phyloP scores from a whole-genome alignment of 257 asterid species.

The Ligustrum vulgare region DNA sequence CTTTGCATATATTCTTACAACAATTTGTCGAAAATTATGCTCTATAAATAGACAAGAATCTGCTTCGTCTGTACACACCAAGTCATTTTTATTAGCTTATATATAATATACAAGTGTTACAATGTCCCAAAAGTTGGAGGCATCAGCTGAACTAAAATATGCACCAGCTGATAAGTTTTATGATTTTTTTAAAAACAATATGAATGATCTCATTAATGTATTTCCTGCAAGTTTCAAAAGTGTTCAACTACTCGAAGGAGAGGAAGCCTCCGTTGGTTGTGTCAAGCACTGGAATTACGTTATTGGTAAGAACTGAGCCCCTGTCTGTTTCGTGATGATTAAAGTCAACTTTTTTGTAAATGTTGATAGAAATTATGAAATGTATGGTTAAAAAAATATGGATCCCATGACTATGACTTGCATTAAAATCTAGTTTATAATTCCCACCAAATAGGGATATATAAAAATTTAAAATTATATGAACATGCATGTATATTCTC shows the following conservation, averaged over 20 bases:
- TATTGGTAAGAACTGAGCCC: conserved; percentile 21
- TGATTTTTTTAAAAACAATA: conserved; percentile 22
- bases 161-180: conserved; percentile 27
- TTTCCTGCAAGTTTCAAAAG: conserved; percentile 27
- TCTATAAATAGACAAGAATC: background rate
- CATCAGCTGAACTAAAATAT: background rate
- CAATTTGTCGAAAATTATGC: background rate
- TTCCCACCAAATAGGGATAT: no score
- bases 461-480: no score
- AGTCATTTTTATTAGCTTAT: background rate
- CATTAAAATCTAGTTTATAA: no score
- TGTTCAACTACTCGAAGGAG: conserved; percentile 31
- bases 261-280: conserved; percentile 32
- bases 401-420: no score
- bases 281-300: conserved; percentile 31
- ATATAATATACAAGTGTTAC: background rate
- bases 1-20: background rate
- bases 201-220: conserved; percentile 24
- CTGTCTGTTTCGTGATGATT: no score
- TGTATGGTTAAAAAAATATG: no score
- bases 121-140: background rate
- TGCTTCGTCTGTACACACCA: background rate
- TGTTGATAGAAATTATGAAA: no score
- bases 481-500: background rate
- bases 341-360: no score